Evolutionary conservation across 768 basidiomycete genomes (phyloP), one percentile per base, ranked within the genome.

Genomic region (Cubamyces lactineus): DNA sequence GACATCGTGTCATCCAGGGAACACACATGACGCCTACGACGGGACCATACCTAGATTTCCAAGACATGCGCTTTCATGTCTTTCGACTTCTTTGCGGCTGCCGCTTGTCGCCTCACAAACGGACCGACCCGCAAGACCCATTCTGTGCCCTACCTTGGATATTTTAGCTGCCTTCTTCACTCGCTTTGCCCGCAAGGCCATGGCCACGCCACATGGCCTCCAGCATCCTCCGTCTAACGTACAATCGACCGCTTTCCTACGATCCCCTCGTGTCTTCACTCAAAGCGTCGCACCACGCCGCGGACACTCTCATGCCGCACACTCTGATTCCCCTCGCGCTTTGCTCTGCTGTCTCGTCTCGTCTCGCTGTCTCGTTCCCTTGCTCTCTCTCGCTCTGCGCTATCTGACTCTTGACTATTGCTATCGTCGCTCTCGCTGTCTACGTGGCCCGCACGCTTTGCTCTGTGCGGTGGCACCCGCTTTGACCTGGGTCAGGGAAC

Each of bases 101-200:
- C 46, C 26, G 21, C 30, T 30, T 19, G 46, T 23, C 26, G 21
- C 30, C 30, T 19, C 19, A 56, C 54, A 56, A 47, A 38, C 54
- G 19, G 34, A 23, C 21, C 8, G 30, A 12, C 26, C n/a, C 15
- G 19, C 42, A 8, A 15, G 16, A 30, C 9, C 19, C 38, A 53
- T 53, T 53, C 51, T 40, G 19, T 28, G 38, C 5, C 34, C 34
- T 1, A 1, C 34, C 34, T 11, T 34, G 34, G 34, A 34, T 34
- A 34, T 34, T 34, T 34, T 34, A 9, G 34, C 34, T 34, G 34
- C 34, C 34, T 34, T 43, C 54, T 9, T 23, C 16, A 24, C 45
- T 45, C 54, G 54, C 53, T 47, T 56, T 46, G 54, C 45, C 38
- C 45, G n/a, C 45, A 34, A 30, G 45, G 54, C 13, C 19, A 47